Base-by-base conservation (phyloP, 768 basidiomycete genomes). In the Zangia roseola region DNA sequence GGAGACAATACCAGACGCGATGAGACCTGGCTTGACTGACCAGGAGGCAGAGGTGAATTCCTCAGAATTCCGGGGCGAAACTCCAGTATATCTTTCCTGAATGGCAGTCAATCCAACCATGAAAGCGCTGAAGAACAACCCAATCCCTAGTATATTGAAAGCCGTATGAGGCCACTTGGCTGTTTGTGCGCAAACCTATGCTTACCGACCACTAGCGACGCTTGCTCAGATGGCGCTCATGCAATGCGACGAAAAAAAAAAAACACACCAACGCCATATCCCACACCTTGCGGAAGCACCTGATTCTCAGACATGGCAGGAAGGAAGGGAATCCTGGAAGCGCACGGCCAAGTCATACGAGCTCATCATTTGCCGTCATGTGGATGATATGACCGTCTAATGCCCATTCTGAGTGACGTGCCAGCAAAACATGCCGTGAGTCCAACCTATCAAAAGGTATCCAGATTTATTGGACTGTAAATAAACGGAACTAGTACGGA, bases 1-100 rank as follows among this genome's bases (percentile, higher is more conserved):
- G 17, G 84, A 87, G 19, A 95, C 92, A 50, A 97, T 94, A 2
- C 94, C 94, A 25, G 90, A 83, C 0, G 93, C 92, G 50, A 97
- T 94, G 38, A 97, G 74, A 13, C 94, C 94, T 8, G 94, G 91
- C 56, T 94, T 94, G 46, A 95, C 80, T 47, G 84, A 85, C 26
- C 90, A 76, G 2, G 87, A 90, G 9, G 90, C 89, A 53, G 82
- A 86, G 45, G 82, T 86, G 57, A 91, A 91, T 61, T 91, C 89
- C 65, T 94, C 91, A 0, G 91, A 83, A 52, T 78, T 85, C 50
- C 80, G 81, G 16, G 87, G 84, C 5, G 88, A 89, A 64, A 84
- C 88, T 0, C 80, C 75, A 0, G 93, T 94, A 63, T 94, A 95
- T 33, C 91, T 81, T 39, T 83, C 73, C 70, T 95, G 93, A 35